These are phyloP conservation scores for Mortierella sp. DNA, from an alignment of 371 early-diverging fungal genomes.

Conservation along the genomic window DNA sequence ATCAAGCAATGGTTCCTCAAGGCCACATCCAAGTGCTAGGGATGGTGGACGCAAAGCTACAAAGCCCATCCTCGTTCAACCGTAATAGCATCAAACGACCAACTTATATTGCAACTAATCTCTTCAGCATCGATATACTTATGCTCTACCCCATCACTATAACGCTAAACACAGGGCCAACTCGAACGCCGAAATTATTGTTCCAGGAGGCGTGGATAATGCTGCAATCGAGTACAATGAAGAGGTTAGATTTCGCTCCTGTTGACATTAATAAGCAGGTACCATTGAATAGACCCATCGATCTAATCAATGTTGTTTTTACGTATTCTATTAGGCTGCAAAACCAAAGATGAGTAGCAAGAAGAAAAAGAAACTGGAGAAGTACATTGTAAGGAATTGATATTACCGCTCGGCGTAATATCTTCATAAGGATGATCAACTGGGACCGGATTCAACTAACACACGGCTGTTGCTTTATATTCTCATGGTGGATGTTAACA, in stretches of 20 bases:
- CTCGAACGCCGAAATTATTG: conserved; percentile 60
- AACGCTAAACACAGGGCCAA: conserved; percentile 26
- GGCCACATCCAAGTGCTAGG: conserved; percentile 64
- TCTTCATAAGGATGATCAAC: background rate
- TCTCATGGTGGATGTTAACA: conserved; percentile 34
- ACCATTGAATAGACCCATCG: background rate
- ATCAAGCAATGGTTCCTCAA: conserved; percentile 57
- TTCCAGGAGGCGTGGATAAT: conserved; percentile 46
- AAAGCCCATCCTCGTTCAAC: conserved; percentile 26
- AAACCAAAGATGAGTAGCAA: conserved; percentile 72
- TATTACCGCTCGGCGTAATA: background rate
- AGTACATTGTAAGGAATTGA: conserved; percentile 76
- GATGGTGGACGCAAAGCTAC: conserved; percentile 61
- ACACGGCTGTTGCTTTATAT: background rate
- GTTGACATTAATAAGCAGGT: background rate
- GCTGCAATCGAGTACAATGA: conserved; percentile 33
- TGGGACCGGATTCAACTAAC: background rate
- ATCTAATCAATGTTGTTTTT: background rate
- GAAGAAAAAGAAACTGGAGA: conserved; percentile 85
- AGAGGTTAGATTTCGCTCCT: conserved; percentile 12
- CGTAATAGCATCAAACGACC: conserved; percentile 20
- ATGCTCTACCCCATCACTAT: no score
- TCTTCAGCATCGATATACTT: background rate
- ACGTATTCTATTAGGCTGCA: conserved; percentile 25
- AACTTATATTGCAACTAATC: no score